Base-by-base conservation (phyloP, 352 stramenopile species). In the Pythium rhizo-oryzae region DNA sequence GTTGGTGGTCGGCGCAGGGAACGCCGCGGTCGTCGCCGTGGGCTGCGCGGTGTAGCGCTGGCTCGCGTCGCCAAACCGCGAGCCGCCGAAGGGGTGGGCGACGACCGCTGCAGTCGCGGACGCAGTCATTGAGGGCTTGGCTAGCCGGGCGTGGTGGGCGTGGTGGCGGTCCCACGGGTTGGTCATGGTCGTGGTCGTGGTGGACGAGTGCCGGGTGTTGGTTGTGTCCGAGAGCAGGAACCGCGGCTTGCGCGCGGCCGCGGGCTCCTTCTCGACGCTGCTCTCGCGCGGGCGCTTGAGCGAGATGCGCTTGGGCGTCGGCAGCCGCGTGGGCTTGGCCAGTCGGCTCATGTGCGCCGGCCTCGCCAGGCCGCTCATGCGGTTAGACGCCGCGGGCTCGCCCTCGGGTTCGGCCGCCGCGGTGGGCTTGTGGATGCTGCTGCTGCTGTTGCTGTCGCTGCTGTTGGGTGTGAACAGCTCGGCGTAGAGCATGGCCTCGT, bases 271-370 rank as follows among this genome's bases (percentile, higher is more conserved):
- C 25, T 90, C 82, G 53, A 6, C 28, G 28, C 44, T 50, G 18
- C 71, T 71, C 35, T 66, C 52, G 28, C 85, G 80, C 61, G 53
- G 53, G 46, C 85, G 76, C 70, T 93, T 93, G 58, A 89, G 59
- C 0, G 78, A 74, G 28, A 77, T 62, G 53, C 89, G 89, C n/a
- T 78, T 81, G 19, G 83, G 85, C 24, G 85, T 90, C 9, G 65
- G 65, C 23, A 92, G 72, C 39, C 71, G 77, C 23, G 66, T 71
- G 0, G 81, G 78, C 46, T 79, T 80, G 39, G 75, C 62, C 47
- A 89, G 56, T 23, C 87, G 80, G 46, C 71, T 88, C 53, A 82
- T 54, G 49, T 59, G 49, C 25, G 46, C 28, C n/a, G 37, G 37
- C 8, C 15, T 33, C 28, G 28, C 28, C 28, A 33, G 28, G 28